Evolutionary conservation across 148 eudicot species (phyloP), one percentile per base, ranked within the genome.

Genomic region (Persicaria tinctoria): DNA sequence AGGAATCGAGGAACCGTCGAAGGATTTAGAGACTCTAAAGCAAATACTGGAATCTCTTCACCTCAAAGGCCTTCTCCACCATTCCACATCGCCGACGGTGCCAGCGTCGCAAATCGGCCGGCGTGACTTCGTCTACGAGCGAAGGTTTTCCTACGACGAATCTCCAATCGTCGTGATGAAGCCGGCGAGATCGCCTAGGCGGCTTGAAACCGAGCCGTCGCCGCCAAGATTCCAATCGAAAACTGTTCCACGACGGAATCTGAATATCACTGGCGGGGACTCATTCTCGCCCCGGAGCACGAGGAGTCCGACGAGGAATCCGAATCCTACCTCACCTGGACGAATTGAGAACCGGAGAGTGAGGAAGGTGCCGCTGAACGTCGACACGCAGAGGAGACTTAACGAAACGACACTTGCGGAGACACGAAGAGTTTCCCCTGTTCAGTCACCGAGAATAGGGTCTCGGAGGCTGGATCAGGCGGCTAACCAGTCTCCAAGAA

Each of bases 1-100:
- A 87, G 97, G 99, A 51, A 86, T 90, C 56, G 96, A 90, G 16
- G 91, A 95, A 38, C 90, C 87, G 2, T 82, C 88, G 0, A 87
- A 80, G 46, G 97, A 95, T 90, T 81, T 89, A 5, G 96, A 89
- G 59, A 87, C 96, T 16, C 73, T 92, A 66, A 95, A 89, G 73
- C 92, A 95, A 63, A 90, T 92, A 55, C 90, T 95, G 4, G 97
- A 95, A 74, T 92, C 96, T 63, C 70, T 92, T 51, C 99, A 95
- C 48, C 84, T 95, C n/a, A 90, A 95, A 84, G 99, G 97, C 38
- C 85, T 95, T 3, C 80, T 95, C 2, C 97, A 86, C 79, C 47
- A 66, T 5, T 66, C 18, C 70, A 44, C 41, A 5, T 85, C 63
- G 71, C 76, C 79, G 75, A 44, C 41, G 11, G 85, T 56, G 71